Percentiles rank a stretch among this genome's conserved stretches.
These are phyloP conservation scores for Hemisphaericaspora lyxosophila DNA, from an alignment of 1,139 yeast genomes.

Conservation along the genomic window DNA sequence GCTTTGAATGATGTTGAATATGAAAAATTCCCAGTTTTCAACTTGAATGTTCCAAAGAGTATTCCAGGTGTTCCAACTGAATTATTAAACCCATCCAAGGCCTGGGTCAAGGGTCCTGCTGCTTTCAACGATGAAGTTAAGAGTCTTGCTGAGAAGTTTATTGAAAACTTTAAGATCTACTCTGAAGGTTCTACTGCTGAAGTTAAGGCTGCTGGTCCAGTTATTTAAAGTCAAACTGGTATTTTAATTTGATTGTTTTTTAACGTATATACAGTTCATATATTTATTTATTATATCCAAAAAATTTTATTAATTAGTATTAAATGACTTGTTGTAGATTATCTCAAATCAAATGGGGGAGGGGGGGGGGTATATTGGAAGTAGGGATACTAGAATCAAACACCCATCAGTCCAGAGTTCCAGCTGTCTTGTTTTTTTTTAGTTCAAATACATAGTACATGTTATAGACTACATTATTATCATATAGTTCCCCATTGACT, in stretches of 20 bases:
- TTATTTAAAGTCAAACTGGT: conserved; percentile 20
- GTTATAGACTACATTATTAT: too few species aligned
- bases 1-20: conserved; percentile 75
- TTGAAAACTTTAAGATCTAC: conserved; percentile 84
- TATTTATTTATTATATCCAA: conserved; percentile 1
- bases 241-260: neutral
- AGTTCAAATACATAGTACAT: too few species aligned
- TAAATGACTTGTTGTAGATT: too few species aligned
- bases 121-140: conserved; percentile 70
- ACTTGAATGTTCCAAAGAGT: conserved; percentile 80
- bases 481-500: too few species aligned
- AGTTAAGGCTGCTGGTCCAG: conserved; percentile 93
- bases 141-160: conserved; percentile 74
- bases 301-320: conserved; percentile 1
- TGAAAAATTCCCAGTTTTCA: conserved; percentile 85
- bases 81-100: conserved; percentile 81
- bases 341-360: too few species aligned
- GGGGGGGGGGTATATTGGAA: too few species aligned
- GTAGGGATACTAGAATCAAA: too few species aligned
- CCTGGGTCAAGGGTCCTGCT: conserved; percentile 74
- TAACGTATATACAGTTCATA: conserved; percentile 4
- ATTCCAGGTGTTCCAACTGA: conserved; percentile 83
- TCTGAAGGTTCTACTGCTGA: conserved; percentile 79
- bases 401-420: too few species aligned
- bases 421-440: too few species aligned